Percentiles rank a stretch among this genome's conserved stretches.
phyloP scores from a whole-genome alignment of 2,329 filamentous ascomycete species.

The Lachnellula cervina region DNA sequence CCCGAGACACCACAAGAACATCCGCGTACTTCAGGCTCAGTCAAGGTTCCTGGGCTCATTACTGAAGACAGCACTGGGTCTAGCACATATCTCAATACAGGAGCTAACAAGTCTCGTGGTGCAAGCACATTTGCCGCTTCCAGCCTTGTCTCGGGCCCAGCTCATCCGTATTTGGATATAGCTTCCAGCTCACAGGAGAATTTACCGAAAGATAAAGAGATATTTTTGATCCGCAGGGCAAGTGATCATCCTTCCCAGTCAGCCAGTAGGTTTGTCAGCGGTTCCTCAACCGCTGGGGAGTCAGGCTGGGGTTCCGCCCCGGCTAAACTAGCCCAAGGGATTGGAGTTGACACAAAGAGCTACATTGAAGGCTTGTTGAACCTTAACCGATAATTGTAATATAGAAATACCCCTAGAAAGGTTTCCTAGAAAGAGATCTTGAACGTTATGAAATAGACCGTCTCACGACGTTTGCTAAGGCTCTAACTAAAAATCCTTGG shows the following conservation, averaged over 20 bases:
- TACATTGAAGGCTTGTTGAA: conserved; percentile 71
- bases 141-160: conserved; percentile 22
- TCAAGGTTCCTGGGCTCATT: conserved; percentile 9
- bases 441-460: neutral
- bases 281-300: conserved; percentile 32
- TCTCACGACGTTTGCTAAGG: neutral
- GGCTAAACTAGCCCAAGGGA: conserved; percentile 61
- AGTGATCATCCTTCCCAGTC: conserved; percentile 44
- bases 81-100: neutral
- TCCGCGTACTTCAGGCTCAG: neutral
- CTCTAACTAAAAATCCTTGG: no score
- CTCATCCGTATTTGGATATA: conserved; percentile 27
- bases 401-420: neutral
- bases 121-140: conserved; percentile 11
- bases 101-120: conserved; percentile 1
- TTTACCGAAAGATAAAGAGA: conserved; percentile 45
- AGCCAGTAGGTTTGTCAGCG: conserved; percentile 15
- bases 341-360: conserved; percentile 69
- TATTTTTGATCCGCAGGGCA: conserved; percentile 55
- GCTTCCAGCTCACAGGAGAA: neutral
- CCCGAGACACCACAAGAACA: conserved; percentile 26
- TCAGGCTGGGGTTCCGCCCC: conserved; percentile 50
- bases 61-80: conserved; percentile 9
- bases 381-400: conserved; percentile 34
- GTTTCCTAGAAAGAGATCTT: neutral